These are phyloP conservation scores for Salix brachista DNA, from an alignment of 345 rosid species.

Conservation along the genomic window DNA sequence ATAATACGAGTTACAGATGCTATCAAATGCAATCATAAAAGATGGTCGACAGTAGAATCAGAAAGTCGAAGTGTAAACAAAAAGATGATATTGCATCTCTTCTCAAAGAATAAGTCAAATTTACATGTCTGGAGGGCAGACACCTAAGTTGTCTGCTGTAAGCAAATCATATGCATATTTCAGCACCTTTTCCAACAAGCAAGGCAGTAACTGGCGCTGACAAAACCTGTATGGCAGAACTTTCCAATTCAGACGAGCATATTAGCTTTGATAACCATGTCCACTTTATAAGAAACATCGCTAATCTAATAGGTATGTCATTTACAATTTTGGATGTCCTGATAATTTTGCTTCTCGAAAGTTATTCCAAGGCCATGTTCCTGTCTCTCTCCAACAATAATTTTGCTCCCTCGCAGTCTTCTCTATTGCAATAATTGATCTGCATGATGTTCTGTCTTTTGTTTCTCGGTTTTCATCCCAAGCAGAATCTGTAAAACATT, in stretches of 20 bases:
- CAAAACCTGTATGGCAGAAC: slow-evolving; percentile 55
- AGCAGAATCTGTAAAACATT: neutral
- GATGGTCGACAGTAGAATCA: neutral
- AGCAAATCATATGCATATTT: slow-evolving; percentile 10
- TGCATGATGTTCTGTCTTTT: neutral
- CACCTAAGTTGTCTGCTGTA: neutral
- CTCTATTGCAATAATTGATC: too few relatives aligned
- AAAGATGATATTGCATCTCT: too few relatives aligned
- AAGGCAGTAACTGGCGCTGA: slow-evolving; percentile 73
- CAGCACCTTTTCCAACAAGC: slow-evolving; percentile 59
- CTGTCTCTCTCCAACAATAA: neutral
- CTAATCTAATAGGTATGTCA: neutral
- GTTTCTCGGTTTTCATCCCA: neutral
- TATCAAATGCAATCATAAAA: too few relatives aligned
- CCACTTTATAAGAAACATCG: neutral
- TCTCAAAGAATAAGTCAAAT: slow-evolving; percentile 17
- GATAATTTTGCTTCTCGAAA: neutral
- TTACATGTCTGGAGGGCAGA: slow-evolving; percentile 45
- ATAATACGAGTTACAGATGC: too few relatives aligned
- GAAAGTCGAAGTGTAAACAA: neutral
- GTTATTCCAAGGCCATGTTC: neutral
- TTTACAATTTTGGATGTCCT: neutral
- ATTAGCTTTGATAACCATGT: neutral
- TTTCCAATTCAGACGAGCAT: slow-evolving; percentile 12
- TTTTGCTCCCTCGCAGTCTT: too few relatives aligned